Evolutionary conservation across 2,329 filamentous ascomycete species (phyloP), one percentile per base, ranked within the genome.

Genomic region (Aspergillus eucalypticola): DNA sequence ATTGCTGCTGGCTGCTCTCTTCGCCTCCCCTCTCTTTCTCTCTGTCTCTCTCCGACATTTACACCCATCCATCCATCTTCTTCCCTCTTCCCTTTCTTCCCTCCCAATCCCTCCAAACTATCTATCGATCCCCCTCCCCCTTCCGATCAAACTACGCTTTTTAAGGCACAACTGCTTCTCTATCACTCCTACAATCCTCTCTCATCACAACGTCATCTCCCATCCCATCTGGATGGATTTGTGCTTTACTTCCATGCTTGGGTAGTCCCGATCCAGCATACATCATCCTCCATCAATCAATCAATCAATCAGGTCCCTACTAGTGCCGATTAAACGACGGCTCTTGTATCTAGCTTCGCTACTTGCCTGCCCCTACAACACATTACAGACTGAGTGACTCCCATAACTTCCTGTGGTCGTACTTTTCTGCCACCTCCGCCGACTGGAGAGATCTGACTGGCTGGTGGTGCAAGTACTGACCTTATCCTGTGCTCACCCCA

Each of bases 11-110:
- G 50, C 41, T n/a, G 38, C 35, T 38, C 35, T 48, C 54, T 52
- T 39, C 27, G 49, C 46, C 58, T 53, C 54, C 52, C 51, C 51
- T 58, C 50, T 55, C 35, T 51, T 23, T 46, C 25, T 57, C 52
- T 53, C 32, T 57, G 49, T 53, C 48, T 49, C 32, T 60, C 50
- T 56, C 60, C 32, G 32, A 35, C 32, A 35, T 35, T 10, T 11
- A 35, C 32, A 35, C 11, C 11, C 32, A 35, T 35, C 32, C 32
- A 27, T 60, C 48, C 58, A 44, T 49, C 49, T 50, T 55, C 60
- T 58, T 55, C 60, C 44, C 42, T 63, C 44, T 51, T 58, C 55
- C 57, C 61, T 54, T 46, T 19, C 79, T 64, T 54, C 80, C 50
- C 51, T 41, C 60, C 49, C 62, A 54, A 52, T 56, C 61, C 54